phyloP scores from a whole-genome alignment of 2,329 filamentous ascomycete species.

The Talaromyces sp. region DNA sequence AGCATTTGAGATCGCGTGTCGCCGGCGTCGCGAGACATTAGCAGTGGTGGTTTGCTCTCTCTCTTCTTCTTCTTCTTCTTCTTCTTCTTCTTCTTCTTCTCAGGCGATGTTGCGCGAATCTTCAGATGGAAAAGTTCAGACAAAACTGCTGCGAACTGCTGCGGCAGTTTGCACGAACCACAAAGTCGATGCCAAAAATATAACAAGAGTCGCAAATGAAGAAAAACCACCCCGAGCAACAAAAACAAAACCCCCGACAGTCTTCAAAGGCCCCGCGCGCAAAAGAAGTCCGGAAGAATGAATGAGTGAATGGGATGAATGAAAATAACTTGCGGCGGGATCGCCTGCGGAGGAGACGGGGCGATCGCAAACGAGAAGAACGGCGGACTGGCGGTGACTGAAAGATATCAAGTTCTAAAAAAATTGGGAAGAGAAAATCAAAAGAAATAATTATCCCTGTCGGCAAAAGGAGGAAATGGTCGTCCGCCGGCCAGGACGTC shows the following conservation, averaged over 20 bases:
- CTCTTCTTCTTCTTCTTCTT: neutral
- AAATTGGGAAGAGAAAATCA: neutral
- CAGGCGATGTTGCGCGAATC: neutral
- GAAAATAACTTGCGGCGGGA: neutral
- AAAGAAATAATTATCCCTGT: neutral
- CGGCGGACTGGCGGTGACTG: neutral
- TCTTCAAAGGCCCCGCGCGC: neutral
- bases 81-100: neutral
- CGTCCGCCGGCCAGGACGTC: neutral
- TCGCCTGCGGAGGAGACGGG: neutral
- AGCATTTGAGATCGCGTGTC: neutral
- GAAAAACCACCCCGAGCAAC: neutral
- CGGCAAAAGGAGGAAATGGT: neutral
- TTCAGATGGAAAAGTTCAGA: neutral
- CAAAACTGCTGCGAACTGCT: neutral
- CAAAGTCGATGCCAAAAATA: neutral
- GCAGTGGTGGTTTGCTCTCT: neutral
- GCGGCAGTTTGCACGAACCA: neutral
- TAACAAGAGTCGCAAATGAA: neutral
- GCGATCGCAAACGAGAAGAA: neutral
- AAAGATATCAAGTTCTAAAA: neutral
- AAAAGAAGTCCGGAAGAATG: neutral
- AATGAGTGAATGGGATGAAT: neutral
- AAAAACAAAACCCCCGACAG: neutral
- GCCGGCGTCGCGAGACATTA: neutral